Percentiles rank a stretch among this genome's conserved stretches.
These are phyloP conservation scores for Filosporella fistucella DNA, from an alignment of 495 filamentous ascomycete species.

Conservation along the genomic window DNA sequence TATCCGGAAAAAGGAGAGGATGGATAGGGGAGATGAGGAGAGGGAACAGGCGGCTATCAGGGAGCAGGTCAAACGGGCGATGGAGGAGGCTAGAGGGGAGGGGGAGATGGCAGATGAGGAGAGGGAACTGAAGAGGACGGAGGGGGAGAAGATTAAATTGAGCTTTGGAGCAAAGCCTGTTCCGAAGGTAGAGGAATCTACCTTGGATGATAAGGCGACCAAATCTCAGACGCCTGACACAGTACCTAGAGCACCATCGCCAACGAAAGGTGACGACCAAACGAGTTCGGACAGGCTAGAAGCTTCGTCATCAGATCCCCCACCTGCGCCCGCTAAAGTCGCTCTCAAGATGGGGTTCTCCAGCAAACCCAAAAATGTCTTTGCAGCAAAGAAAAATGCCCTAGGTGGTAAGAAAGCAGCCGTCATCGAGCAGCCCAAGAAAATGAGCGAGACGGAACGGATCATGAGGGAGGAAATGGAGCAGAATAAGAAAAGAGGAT, in stretches of 20 bases:
- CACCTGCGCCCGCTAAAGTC: constrained; percentile 27
- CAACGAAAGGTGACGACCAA: no score
- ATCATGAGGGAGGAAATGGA: constrained; percentile 88
- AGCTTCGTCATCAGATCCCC: background rate
- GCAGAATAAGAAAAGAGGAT: constrained; percentile 54
- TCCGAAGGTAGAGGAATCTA: constrained; percentile 8
- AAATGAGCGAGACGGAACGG: constrained; percentile 84
- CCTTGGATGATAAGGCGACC: no score
- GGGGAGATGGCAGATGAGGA: constrained; percentile 39
- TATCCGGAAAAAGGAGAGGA: constrained; percentile 73
- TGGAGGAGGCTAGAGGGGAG: constrained; percentile 44
- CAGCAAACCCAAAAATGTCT: constrained; percentile 76
- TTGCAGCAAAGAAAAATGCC: constrained; percentile 66
- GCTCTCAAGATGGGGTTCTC: constrained; percentile 52
- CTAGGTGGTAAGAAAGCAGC: constrained; percentile 56
- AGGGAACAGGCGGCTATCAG: constrained; percentile 73
- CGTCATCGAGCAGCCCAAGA: constrained; percentile 55
- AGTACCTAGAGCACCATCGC: no score
- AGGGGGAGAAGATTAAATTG: constrained; percentile 81
- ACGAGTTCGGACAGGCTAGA: constrained; percentile 4
- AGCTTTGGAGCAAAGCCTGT: constrained; percentile 54
- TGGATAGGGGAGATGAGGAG: constrained; percentile 87
- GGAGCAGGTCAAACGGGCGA: constrained; percentile 76
- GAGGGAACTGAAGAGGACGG: constrained; percentile 56
- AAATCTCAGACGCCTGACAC: background rate